Base-by-base conservation (phyloP, 163 green algal genomes). In the Prototheca wickerhamii region DNA sequence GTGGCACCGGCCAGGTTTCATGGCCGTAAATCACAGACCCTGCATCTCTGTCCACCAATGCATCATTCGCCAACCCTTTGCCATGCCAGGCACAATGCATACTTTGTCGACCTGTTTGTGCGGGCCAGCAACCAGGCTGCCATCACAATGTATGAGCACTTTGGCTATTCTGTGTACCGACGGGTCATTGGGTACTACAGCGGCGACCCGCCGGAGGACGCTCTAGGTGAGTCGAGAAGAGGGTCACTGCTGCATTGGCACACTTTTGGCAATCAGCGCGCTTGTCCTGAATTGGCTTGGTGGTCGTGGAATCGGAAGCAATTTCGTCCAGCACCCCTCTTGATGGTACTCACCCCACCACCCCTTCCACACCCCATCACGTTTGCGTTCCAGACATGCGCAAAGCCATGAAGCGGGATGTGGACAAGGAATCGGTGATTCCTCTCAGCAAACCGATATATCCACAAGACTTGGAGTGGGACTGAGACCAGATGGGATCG, bases 101-200 rank as follows among this genome's bases (percentile, higher is more conserved):
- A 93, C 74, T 99, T 98, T 77, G 93, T 99, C 12, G 94, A 99
- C 72, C 80, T 99, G 3, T 99, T 99, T 80, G 93, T 99, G 34
- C 82, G 94, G 8, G 85, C 84, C 37, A 95, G 82, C 33, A 99
- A 98, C 69, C 46, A 55, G 0, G 78, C 86, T 15, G 94, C 94
- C 15, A 98, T 99, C 60, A 65, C 60, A 18, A 96, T 98, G 91
- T 99, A 99, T 70, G 8, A 70, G 66, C 69, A 81, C 67, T 83
- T 93, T 61, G 86, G 86, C 3, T 93, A 93, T 71, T 79, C 43
- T 3, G 68, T 90, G 25, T 94, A 95, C 71, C 75, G 91, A 28
- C 73, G 72, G 58, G 91, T 97, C 32, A 33, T 96, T 26, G 81
- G 79, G 0, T 95, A 95, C 64, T 96, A 95, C 69, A 85, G 64